Conservation (phyloP, 257 asterid genomes). For the Solanum clarkiae region DNA sequence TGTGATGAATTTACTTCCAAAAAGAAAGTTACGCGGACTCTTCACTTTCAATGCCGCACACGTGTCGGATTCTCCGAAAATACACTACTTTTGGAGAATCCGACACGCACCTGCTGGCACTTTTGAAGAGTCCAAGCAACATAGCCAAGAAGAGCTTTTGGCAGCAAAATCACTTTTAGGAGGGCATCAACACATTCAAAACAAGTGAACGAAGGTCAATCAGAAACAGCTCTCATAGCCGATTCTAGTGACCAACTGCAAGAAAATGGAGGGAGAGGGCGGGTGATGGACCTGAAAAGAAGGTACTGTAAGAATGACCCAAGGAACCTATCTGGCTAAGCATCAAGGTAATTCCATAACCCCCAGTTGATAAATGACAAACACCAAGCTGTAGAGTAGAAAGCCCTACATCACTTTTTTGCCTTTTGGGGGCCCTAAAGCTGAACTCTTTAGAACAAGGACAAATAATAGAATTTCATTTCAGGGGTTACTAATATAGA, state of each 20-base stretch:
- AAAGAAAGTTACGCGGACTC: no score
- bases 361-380: background rate
- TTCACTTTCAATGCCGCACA: no score
- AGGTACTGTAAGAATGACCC: background rate
- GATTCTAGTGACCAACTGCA: background rate
- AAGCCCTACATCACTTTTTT: background rate
- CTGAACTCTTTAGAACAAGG: background rate
- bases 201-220: background rate
- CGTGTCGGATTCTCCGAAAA: no score
- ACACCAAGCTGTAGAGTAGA: background rate
- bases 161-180: background rate
- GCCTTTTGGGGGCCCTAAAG: background rate
- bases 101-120: no score
- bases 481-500: background rate
- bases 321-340: background rate
- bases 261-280: background rate
- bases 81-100: no score
- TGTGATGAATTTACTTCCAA: background rate
- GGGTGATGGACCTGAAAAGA: background rate
- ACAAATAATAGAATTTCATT: background rate
- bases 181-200: background rate
- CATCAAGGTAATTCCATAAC: background rate
- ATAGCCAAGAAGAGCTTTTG: background rate
- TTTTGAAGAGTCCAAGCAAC: no score
- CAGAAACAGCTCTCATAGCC: background rate